phyloP scores from a whole-genome alignment of 306 rosid genomes.

The Castanospermum australe region DNA sequence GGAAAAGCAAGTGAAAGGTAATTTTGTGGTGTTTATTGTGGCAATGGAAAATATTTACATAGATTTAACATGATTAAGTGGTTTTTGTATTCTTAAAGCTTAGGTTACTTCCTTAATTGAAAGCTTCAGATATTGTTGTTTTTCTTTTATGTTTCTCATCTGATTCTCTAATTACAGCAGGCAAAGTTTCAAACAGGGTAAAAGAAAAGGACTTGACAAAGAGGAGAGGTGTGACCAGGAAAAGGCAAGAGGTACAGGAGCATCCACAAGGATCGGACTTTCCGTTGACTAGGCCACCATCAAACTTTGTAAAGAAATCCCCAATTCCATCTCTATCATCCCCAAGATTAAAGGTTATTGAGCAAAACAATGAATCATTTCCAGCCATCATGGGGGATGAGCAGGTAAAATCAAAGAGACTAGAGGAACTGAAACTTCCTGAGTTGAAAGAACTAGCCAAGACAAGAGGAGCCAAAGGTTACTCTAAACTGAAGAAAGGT shows the following conservation, averaged over 20 bases:
- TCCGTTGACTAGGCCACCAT: constrained; percentile 38
- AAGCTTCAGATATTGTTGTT: neutral
- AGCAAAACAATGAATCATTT: neutral
- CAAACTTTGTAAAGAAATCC: constrained; percentile 57
- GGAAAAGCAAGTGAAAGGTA: constrained; percentile 39
- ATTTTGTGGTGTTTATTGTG: neutral
- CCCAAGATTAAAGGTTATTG: constrained; percentile 13
- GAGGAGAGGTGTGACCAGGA: constrained; percentile 11
- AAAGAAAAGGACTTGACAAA: constrained; percentile 8
- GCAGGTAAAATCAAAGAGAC: constrained; percentile 28
- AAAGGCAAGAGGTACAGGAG: constrained; percentile 11
- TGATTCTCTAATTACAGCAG: constrained; percentile 31
- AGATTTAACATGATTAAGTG: neutral
- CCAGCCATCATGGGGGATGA: neutral
- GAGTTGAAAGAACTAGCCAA: constrained; percentile 61
- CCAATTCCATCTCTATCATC: constrained; percentile 47
- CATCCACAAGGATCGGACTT: constrained; percentile 20
- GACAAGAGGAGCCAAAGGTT: constrained; percentile 58
- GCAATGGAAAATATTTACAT: neutral
- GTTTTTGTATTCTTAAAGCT: neutral
- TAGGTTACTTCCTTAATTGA: neutral
- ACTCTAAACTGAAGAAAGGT: constrained; percentile 59
- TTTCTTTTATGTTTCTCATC: neutral
- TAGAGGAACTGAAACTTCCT: constrained; percentile 50
- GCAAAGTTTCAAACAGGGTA: constrained; percentile 5